Evolutionary conservation across 169 alveolate species (phyloP).

Genomic region (Neospora caninum): DNA sequence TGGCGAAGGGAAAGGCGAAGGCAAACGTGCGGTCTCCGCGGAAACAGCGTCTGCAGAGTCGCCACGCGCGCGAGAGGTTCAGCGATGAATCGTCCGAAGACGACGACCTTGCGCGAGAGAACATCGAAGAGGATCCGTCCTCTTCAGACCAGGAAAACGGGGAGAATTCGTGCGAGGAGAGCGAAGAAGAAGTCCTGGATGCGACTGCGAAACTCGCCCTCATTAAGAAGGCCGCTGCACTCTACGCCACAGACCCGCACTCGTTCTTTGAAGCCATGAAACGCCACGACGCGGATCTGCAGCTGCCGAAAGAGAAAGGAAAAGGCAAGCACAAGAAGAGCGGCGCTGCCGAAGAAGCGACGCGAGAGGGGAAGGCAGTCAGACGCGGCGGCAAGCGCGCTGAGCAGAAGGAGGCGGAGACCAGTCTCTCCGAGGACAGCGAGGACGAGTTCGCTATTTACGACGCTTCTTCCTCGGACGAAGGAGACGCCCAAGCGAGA

Average conservation of each 20-base stretch:
- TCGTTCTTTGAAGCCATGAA: slow-evolving; percentile 37
- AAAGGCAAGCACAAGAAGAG: not conserved
- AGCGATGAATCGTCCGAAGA: not conserved
- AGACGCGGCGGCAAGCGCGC: not conserved
- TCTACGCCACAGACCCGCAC: slow-evolving; percentile 43
- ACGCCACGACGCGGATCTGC: slow-evolving; percentile 38
- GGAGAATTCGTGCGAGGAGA: not conserved
- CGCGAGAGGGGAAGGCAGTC: not conserved
- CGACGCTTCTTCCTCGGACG: not conserved
- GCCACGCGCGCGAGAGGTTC: not conserved
- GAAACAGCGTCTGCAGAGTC: not conserved
- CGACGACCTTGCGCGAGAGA: not conserved
- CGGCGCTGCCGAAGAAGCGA: not conserved
- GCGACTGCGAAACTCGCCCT: slow-evolving; percentile 14
- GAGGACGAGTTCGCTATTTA: slow-evolving; percentile 6
- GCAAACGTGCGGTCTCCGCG: no score
- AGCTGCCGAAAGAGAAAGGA: not conserved
- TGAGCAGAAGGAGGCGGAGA: not conserved
- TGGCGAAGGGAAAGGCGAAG: not conserved
- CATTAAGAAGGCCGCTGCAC: slow-evolving; percentile 40
- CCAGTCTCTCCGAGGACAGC: not conserved
- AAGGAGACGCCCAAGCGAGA: not conserved
- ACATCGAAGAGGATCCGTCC: no score
- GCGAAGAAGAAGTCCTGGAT: not conserved
- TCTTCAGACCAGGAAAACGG: slow-evolving; percentile 14